Conservation (phyloP, 2,329 filamentous ascomycete genomes). For the Botrytis squamosa region DNA sequence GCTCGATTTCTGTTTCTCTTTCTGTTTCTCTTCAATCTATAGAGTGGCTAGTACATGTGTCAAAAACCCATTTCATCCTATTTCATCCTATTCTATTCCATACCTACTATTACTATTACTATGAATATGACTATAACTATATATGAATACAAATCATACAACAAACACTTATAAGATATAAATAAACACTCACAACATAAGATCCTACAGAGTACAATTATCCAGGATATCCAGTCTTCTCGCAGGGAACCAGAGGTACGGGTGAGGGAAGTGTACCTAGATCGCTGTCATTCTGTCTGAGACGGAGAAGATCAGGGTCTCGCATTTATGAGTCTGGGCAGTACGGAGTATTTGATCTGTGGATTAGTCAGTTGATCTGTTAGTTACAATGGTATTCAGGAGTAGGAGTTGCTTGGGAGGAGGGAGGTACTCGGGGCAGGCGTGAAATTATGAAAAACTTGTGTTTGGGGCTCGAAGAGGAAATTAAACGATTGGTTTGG, state of each 20-base stretch:
- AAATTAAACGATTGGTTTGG: not conserved
- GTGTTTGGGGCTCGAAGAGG: not conserved
- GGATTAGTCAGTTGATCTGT: not conserved
- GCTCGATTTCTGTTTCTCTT: not conserved
- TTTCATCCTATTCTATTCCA: no score
- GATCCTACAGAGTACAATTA: no score
- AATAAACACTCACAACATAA: not conserved
- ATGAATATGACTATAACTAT: no score
- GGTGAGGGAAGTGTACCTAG: not conserved
- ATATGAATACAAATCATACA: not conserved
- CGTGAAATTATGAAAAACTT: not conserved
- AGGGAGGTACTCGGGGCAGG: not conserved
- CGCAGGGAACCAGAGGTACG: not conserved
- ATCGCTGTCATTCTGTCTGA: not conserved
- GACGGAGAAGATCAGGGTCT: not conserved
- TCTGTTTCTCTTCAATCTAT: not conserved
- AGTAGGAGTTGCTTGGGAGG: not conserved
- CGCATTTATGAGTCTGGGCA: not conserved
- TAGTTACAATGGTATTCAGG: not conserved
- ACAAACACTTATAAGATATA: not conserved
- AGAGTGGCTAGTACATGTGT: no score
- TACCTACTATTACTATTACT: no score
- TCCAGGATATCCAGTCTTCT: not conserved
- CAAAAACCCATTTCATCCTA: no score
- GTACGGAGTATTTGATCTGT: not conserved